These are phyloP conservation scores for Botrytis elliptica DNA, from an alignment of 2,329 filamentous ascomycete genomes.

Conservation along the genomic window DNA sequence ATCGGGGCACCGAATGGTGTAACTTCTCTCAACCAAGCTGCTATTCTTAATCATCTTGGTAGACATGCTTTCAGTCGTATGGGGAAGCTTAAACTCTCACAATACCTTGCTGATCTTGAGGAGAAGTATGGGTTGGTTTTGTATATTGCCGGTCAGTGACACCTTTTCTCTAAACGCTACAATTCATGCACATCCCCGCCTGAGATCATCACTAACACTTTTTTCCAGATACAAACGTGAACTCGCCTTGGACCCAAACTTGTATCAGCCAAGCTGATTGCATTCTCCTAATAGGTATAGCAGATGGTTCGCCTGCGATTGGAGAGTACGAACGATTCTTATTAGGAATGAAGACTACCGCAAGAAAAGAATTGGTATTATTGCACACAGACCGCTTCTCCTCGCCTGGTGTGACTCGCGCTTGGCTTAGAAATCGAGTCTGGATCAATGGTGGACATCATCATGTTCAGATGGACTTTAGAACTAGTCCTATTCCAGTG, in stretches of 20 bases:
- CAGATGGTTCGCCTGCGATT: conserved; percentile 84
- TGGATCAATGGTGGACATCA: conserved; percentile 99
- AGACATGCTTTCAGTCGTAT: conserved; percentile 96
- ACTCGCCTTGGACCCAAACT: conserved; percentile 96
- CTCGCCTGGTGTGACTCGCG: conserved; percentile 75
- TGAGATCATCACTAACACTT: conserved; percentile 7
- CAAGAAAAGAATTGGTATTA: conserved; percentile 86
- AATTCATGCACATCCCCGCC: conserved; percentile 36
- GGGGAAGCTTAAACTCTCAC: conserved; percentile 92
- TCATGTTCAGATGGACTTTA: conserved; percentile 93
- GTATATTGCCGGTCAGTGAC: conserved; percentile 74
- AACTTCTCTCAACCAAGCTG: conserved; percentile 87
- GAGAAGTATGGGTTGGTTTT: conserved; percentile 95
- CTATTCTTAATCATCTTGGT: conserved; percentile 90
- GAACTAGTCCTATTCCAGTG: conserved; percentile 71
- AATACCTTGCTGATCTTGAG: conserved; percentile 94
- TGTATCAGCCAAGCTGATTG: conserved; percentile 97
- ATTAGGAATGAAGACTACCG: conserved; percentile 95
- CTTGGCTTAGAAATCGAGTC: conserved; percentile 87
- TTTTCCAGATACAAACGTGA: conserved; percentile 80
- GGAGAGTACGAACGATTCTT: conserved; percentile 97
- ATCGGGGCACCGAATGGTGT: conserved; percentile 88
- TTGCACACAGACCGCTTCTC: conserved; percentile 89
- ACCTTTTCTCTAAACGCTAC: conserved; percentile 43
- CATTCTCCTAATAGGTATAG: conserved; percentile 87